A percentile compares a stretch with the other conserved stretches of the same genome.
Conservation (phyloP, 345 rosid species). For the Populus tremula region DNA sequence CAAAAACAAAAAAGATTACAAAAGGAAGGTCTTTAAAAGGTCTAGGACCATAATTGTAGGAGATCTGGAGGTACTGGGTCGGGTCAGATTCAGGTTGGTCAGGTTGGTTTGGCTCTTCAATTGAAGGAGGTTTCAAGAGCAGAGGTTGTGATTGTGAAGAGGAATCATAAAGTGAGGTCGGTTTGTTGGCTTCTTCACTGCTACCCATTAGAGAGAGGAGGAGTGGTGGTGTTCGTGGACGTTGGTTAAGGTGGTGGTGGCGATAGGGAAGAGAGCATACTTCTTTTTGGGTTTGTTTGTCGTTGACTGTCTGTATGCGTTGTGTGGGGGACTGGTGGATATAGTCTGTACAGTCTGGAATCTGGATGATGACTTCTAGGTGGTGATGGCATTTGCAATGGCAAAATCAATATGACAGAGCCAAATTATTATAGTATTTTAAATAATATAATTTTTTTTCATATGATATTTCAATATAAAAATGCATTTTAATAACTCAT, state of each 20-base stretch:
- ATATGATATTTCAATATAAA: no score
- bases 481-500: no score
- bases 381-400: no score
- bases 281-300: neutral
- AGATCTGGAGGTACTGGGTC: constrained; percentile 82
- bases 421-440: no score
- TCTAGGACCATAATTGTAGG: constrained; percentile 68
- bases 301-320: neutral
- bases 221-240: neutral
- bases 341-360: neutral
- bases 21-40: constrained; percentile 74
- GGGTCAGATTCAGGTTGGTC: constrained; percentile 53
- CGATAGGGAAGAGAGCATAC: neutral
- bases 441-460: no score
- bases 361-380: neutral
- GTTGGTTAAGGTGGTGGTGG: neutral
- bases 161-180: constrained; percentile 39
- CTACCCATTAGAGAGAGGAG: constrained; percentile 45
- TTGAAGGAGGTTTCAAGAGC: constrained; percentile 51
- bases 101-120: constrained; percentile 33
- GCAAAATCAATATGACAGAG: no score
- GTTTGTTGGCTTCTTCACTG: constrained; percentile 46
- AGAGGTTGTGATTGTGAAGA: constrained; percentile 62
- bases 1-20: constrained; percentile 60
- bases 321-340: neutral